Evolutionary conservation across 2,329 filamentous ascomycete genomes (phyloP), one percentile per base, ranked within the genome.

Genomic region (Hypocreales sp.): DNA sequence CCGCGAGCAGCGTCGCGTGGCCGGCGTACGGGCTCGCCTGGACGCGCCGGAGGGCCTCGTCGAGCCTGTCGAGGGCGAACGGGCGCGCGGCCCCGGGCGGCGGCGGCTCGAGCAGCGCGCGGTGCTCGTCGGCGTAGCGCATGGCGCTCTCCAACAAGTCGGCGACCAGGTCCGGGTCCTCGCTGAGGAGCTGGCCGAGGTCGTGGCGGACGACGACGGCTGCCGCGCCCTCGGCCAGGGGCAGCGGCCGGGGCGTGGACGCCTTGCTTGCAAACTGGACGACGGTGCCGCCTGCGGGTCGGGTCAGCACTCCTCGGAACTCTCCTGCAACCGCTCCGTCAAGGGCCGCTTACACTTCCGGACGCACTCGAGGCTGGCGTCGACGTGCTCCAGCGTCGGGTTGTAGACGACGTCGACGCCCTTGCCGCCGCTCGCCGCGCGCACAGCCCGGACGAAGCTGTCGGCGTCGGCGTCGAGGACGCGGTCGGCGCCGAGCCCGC

Each of bases 371-470:
- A 46, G 37, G 29, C 45, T 51, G 4, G 40, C 31, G 3, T 50
- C 44, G 4, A 49, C 27, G 20, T 51, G 36, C 7, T 47, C 38
- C 25, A 51, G 51, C 0, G 60, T 56, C 0, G 61, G 48, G 34
- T 64, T 61, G 27, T 63, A 61, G 2, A 65, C 44, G 4, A 63
- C 32, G 24, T 66, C 55, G 2, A 62, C 40, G 9, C 51, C 51
- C 17, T 35, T 36, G 3, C 39, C 42, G 10, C 32, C 33, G 1
- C 56, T 60, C 12, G 46, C 28, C 0, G 43, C 33, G 15, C 46
- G 36, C 19, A 63, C 34, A 4, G 36, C 27, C 1, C 40, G 35
- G 8, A 52, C 46, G 12, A 58, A 52, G 12, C 36, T 40, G 15
- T 51, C 47, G 5, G 46, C 41, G 15, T 49, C 45, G 0, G 41